Base-by-base conservation (phyloP, 2,329 filamentous ascomycete genomes). In the Epichloe amarillans region DNA sequence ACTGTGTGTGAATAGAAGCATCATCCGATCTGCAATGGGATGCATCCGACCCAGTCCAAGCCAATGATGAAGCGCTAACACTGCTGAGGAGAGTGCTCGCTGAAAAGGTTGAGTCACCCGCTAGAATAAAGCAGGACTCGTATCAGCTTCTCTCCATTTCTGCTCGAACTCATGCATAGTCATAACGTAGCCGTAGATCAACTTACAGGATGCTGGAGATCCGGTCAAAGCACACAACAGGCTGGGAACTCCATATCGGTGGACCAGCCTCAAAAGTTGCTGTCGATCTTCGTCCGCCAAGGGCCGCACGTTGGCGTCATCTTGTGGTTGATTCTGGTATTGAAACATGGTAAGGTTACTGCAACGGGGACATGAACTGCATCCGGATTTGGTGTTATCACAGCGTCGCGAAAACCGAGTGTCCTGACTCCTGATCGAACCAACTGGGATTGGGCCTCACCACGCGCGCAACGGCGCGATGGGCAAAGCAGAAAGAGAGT, bases 31-130 rank as follows among this genome's bases (percentile, higher is more conserved):
- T 61, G 47, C 61, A 66, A 40, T 68, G 61, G 8, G 67, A 71
- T n/a, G 62, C 63, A 47, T 69, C 67, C 7, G 69, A 71, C 48
- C 62, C 66, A 50, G 67, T 69, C 66, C 67, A 72, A 17, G 64
- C 65, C 49, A 71, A 58, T 6, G 69, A 70, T 5, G 69, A 67
- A 6, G 65, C 68, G 55, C 65, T 69, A 19, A 64, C 60, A 53
- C 62, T 68, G 60, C 68, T 71, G 52, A 69, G 61, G 19, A 70
- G 58, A 12, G 68, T 70, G 19, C 61, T 65, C 46, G 66, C 63
- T n/a, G 68, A 71, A 21, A 69, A 60, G 12, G 64, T 66, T 4
- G 69, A 71, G 47, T 65, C 61, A 40, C 66, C 67, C 7, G 68
- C 68, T 70, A n/a, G 50, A 35, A n/a, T 45, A 14, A 40, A 43